phyloP scores from a whole-genome alignment of 495 filamentous ascomycete species.

The Penicillium malachiteum region DNA sequence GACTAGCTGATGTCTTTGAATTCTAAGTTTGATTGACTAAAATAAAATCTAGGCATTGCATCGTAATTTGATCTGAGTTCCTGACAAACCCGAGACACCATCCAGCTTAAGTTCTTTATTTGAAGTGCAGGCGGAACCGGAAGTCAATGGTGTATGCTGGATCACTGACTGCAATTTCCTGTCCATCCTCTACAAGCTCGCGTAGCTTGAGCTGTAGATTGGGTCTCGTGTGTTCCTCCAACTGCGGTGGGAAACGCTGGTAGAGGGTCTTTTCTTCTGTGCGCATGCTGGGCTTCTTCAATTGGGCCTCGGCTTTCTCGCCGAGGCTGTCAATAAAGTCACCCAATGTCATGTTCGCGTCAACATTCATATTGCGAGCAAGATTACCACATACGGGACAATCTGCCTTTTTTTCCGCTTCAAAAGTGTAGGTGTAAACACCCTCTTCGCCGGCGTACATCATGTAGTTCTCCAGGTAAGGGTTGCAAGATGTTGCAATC shows the following conservation, averaged over 20 bases:
- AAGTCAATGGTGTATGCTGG: slow-evolving; percentile 75
- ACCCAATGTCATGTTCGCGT: slow-evolving; percentile 70
- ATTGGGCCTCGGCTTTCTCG: slow-evolving; percentile 76
- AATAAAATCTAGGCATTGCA: slow-evolving; percentile 19
- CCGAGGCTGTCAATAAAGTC: slow-evolving; percentile 86
- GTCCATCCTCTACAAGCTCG: slow-evolving; percentile 62
- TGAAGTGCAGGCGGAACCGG: slow-evolving; percentile 59
- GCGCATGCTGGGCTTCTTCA: slow-evolving; percentile 87
- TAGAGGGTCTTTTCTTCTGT: slow-evolving; percentile 83
- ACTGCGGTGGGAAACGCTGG: slow-evolving; percentile 75
- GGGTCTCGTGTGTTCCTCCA: slow-evolving; percentile 76
- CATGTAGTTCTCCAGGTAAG: slow-evolving; percentile 93
- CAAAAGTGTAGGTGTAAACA: slow-evolving; percentile 95
- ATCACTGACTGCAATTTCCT: slow-evolving; percentile 80
- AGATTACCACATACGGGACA: slow-evolving; percentile 92
- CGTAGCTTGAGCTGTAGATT: slow-evolving; percentile 77
- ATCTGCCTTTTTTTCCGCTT: slow-evolving; percentile 85
- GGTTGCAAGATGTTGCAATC: slow-evolving; percentile 78
- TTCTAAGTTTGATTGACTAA: slow-evolving; percentile 16
- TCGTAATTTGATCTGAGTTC: slow-evolving; percentile 8
- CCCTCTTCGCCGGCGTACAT: slow-evolving; percentile 97
- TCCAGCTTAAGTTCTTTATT: slow-evolving; percentile 13
- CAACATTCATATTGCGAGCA: slow-evolving; percentile 68
- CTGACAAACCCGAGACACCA: neutral
- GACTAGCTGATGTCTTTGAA: slow-evolving; percentile 26